phyloP scores from a whole-genome alignment of 2,329 filamentous ascomycete species.

The Hypoxylon sp. region DNA sequence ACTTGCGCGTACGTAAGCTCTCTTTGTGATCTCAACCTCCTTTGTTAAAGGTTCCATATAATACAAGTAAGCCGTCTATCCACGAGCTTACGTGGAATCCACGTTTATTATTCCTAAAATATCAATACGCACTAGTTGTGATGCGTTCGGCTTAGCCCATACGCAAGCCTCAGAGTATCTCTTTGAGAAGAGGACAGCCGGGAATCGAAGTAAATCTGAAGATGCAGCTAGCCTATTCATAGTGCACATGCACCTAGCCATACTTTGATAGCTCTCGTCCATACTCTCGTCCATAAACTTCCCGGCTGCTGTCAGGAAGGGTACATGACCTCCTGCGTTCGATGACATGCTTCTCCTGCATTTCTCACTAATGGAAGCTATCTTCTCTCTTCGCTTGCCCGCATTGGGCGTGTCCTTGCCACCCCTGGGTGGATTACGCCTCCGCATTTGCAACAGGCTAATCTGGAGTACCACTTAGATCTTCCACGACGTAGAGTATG shows the following conservation, averaged over 20 bases:
- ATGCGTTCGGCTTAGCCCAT: background rate
- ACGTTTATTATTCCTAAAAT: background rate
- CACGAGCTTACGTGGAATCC: constrained; percentile 17
- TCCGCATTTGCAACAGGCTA: constrained; percentile 26
- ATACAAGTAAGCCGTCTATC: no score
- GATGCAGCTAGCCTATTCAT: constrained; percentile 11
- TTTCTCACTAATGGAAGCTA: background rate
- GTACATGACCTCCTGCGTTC: background rate
- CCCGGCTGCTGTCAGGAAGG: background rate
- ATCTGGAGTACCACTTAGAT: constrained; percentile 34
- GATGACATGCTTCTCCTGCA: background rate
- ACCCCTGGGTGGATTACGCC: background rate
- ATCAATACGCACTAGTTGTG: background rate
- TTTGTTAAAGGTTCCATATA: background rate
- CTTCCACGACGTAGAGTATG: background rate
- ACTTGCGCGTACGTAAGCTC: constrained; percentile 19
- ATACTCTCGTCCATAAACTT: constrained; percentile 22
- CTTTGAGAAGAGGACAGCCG: background rate
- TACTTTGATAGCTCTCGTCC: constrained; percentile 15
- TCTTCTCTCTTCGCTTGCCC: background rate
- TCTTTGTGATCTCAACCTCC: constrained; percentile 6
- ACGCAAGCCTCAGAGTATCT: background rate
- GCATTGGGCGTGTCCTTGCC: constrained; percentile 8
- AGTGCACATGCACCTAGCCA: background rate
- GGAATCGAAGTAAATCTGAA: background rate